Percentiles rank a stretch among this genome's conserved stretches.
Conservation (phyloP, 495 filamentous ascomycete genomes). For the Neurospora tetrasperma region DNA sequence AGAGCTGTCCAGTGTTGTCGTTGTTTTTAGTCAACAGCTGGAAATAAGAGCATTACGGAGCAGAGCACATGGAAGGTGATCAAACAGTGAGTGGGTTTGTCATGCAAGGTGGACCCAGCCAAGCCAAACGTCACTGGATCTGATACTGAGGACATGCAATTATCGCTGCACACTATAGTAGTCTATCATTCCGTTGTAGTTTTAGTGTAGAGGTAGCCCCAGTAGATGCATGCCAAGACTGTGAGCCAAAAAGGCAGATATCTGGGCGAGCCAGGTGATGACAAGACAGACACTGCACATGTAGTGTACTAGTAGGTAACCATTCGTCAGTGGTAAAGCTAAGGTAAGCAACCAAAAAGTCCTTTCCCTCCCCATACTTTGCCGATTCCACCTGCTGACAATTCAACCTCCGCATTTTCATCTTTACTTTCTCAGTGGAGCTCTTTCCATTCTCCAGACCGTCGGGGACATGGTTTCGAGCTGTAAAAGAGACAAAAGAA, state of each 20-base stretch:
- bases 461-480: not conserved
- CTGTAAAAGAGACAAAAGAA: not conserved
- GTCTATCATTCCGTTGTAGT: not conserved
- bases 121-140: not conserved
- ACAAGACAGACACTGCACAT: no score
- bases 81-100: not conserved
- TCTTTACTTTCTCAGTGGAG: not conserved
- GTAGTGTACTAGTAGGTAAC: no score
- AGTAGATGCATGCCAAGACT: not conserved
- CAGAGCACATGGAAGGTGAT: not conserved
- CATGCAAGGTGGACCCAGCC: not conserved
- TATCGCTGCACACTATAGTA: not conserved
- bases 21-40: not conserved
- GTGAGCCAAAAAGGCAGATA: not conserved
- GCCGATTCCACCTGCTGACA: not conserved
- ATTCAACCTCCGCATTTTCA: not conserved
- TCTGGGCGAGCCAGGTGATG: not conserved
- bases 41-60: not conserved
- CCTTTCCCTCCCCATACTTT: not conserved
- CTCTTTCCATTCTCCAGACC: not conserved
- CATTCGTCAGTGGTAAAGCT: no score
- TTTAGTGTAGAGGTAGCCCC: not conserved
- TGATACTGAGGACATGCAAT: not conserved
- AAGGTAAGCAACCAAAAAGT: not conserved
- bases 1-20: not conserved